Percentiles rank a stretch among this genome's conserved stretches.
phyloP scores from a whole-genome alignment of 306 rosid genomes.

The Prunus mira region DNA sequence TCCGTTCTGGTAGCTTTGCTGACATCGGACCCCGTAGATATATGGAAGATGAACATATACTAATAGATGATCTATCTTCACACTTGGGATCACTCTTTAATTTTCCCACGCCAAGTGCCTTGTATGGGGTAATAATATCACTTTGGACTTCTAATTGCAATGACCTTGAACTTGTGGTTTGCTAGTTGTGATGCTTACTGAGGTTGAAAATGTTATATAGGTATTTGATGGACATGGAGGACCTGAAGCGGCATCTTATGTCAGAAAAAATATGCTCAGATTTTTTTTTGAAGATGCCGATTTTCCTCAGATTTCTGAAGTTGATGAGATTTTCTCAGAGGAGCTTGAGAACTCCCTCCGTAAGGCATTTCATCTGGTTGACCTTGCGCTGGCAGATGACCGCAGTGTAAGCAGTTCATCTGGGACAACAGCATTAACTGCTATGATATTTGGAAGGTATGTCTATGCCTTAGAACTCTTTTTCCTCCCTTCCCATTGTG shows the following conservation, averaged over 20 bases:
- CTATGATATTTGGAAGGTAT: constrained; percentile 88
- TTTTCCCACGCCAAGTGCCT: constrained; percentile 87
- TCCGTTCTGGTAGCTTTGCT: constrained; percentile 95
- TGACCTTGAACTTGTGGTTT: constrained; percentile 1
- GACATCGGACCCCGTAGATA: constrained; percentile 86
- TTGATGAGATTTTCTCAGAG: constrained; percentile 47
- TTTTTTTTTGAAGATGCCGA: constrained; percentile 69
- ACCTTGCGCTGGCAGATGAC: constrained; percentile 85
- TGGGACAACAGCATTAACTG: constrained; percentile 90
- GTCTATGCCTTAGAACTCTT: constrained; percentile 7
- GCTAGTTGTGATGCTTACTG: constrained; percentile 17
- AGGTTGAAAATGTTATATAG: constrained; percentile 33
- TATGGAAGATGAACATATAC: constrained; percentile 99
- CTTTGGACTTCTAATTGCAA: constrained; percentile 16
- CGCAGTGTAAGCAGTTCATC: constrained; percentile 67
- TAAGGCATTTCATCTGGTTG: constrained; percentile 72
- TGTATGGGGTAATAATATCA: constrained; percentile 68
- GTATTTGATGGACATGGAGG: constrained; percentile 99
- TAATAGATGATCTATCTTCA: constrained; percentile 75
- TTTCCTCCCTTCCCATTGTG: neutral
- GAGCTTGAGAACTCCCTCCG: constrained; percentile 64
- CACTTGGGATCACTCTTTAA: constrained; percentile 60
- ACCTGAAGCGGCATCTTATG: constrained; percentile 95
- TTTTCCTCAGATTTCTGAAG: constrained; percentile 68
- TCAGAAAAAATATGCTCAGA: constrained; percentile 63